phyloP scores from a whole-genome alignment of 2,329 filamentous ascomycete genomes.

The Huntiella abstrusa region DNA sequence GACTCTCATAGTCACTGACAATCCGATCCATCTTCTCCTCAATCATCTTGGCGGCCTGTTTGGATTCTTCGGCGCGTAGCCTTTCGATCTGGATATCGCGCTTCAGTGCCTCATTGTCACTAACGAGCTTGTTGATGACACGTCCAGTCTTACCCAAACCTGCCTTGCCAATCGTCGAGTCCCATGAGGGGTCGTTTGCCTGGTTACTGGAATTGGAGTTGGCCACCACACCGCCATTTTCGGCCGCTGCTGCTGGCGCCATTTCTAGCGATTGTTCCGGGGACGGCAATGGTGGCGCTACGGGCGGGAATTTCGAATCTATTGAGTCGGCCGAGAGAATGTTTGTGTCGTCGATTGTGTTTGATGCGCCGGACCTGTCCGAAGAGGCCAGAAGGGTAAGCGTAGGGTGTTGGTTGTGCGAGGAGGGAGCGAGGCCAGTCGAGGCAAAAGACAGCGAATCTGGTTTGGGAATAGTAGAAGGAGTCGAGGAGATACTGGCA shows the following conservation, averaged over 20 bases:
- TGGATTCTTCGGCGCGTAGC: constrained; percentile 49
- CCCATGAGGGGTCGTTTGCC: constrained; percentile 25
- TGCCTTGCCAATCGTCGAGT: constrained; percentile 50
- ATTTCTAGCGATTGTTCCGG: constrained; percentile 13
- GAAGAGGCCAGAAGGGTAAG: neutral
- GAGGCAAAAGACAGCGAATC: neutral
- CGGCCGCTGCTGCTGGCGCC: constrained; percentile 1
- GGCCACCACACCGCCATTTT: constrained; percentile 14
- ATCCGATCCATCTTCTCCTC: constrained; percentile 55
- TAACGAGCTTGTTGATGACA: constrained; percentile 65
- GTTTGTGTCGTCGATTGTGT: neutral
- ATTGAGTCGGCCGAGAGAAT: constrained; percentile 6
- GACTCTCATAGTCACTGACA: constrained; percentile 48
- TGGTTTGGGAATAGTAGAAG: neutral
- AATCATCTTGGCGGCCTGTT: constrained; percentile 45
- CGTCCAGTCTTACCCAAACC: constrained; percentile 56
- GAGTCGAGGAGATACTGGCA: neutral
- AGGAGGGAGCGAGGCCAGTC: neutral
- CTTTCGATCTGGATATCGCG: constrained; percentile 51
- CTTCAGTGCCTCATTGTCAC: constrained; percentile 61
- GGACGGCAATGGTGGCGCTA: constrained; percentile 12
- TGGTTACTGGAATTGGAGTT: constrained; percentile 14
- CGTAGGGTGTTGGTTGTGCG: neutral
- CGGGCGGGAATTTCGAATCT: constrained; percentile 4
- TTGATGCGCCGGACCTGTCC: neutral